A percentile compares a stretch with the other conserved stretches of the same genome.
Evolutionary conservation across 352 stramenopile species (phyloP).

Genomic region (Pythium oligandrum): DNA sequence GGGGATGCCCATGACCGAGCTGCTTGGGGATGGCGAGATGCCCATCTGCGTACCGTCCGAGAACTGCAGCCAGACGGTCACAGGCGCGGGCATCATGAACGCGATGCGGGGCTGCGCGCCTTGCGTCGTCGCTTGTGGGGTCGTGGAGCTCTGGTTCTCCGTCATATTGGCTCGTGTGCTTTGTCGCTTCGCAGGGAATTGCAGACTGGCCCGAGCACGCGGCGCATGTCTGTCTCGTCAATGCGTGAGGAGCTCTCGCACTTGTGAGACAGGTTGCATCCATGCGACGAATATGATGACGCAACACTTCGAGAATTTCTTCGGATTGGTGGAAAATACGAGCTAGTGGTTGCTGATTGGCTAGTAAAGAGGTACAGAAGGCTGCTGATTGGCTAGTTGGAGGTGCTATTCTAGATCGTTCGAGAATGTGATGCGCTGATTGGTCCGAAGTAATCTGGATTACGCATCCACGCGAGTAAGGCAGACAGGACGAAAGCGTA

Average conservation of each 20-base stretch:
- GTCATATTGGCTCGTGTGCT: no score
- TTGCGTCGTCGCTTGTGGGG: not conserved
- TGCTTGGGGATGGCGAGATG: slow-evolving; percentile 43
- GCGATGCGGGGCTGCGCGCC: slow-evolving; percentile 10
- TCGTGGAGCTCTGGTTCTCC: no score
- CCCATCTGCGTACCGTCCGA: slow-evolving; percentile 42
- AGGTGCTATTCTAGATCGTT: no score
- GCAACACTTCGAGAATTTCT: not conserved
- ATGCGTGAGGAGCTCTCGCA: no score
- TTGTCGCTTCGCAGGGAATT: slow-evolving; percentile 18
- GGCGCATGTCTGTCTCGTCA: no score
- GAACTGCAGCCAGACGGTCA: slow-evolving; percentile 61
- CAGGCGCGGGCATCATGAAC: slow-evolving; percentile 55
- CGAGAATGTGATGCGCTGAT: no score
- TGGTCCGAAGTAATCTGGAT: no score
- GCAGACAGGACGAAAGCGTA: not conserved
- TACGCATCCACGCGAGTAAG: no score
- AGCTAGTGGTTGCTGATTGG: not conserved
- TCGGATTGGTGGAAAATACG: slow-evolving; percentile 9
- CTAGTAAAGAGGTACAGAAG: no score
- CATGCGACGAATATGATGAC: no score
- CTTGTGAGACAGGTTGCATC: no score
- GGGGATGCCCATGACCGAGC: slow-evolving; percentile 22
- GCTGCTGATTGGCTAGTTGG: no score
- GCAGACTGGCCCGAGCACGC: slow-evolving; percentile 12